Base-by-base conservation (phyloP, 192 early-diverging fungal genomes). In the Martensiomyces pterosporus region DNA sequence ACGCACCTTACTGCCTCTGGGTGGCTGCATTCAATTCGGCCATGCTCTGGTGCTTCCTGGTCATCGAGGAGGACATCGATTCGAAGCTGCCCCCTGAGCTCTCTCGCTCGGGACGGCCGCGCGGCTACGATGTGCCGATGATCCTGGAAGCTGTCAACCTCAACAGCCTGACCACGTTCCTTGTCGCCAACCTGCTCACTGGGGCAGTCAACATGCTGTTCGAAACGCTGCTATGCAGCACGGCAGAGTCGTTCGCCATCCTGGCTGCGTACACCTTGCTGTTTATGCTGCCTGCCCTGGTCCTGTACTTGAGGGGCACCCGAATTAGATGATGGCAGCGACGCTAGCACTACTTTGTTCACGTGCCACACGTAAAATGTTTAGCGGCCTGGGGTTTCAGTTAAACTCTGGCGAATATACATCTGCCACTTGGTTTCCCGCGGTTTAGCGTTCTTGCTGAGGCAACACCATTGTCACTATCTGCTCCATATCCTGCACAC, bases 151-250 rank as follows among this genome's bases (percentile, higher is more conserved):
- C 80, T 12, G 69, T 95, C 46, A 93, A 94, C 63, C 57, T 52
- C 25, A 91, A 94, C 73, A 88, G 90, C 36, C 64, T 98, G 45
- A 79, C 80, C 4, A 76, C 85, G 12, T 98, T 98, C 65, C 59
- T 98, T 22, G 43, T 96, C 24, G 94, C 88, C 16, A 98, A 98
- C 57, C 29, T 95, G 4, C 52, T 92, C 36, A 98, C 95, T 0
- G 95, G 95, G 2, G 22, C 82, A 1, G 73, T 92, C 7, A 98
- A 98, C 64, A 55, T 95, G 53, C 61, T 79, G 2, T 61, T 91
- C 10, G 70, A 89, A 48, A 98, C 95, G 5, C 68, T 98, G 17
- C 75, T 79, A 24, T 73, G 79, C n/a, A 47, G 64, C 0, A 53
- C 57, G 5, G 12, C 48, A 18, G 29, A 69, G 23, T 60, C 85